Percentiles rank a stretch among this genome's conserved stretches.
Evolutionary conservation across 2,329 filamentous ascomycete species (phyloP).

Genomic region (Penicillium sp.): DNA sequence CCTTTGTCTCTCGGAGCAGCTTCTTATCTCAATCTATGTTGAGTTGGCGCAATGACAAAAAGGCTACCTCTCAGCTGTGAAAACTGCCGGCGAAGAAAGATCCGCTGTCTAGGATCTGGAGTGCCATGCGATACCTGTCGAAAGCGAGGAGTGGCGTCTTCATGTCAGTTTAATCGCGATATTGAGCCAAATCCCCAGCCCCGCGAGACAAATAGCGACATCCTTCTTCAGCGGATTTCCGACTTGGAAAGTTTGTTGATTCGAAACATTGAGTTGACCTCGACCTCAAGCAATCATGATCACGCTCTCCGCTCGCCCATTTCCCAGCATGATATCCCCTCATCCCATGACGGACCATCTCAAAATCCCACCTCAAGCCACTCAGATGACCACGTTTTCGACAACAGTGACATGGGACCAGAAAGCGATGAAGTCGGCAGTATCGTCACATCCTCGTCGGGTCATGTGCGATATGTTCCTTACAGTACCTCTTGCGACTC

Average conservation of each 20-base stretch:
- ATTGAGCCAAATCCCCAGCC: background rate
- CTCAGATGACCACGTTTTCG: background rate
- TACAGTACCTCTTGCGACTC: background rate
- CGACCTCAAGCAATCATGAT: background rate
- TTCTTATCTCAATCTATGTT: too few species aligned
- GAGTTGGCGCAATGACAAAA: background rate
- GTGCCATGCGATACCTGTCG: slow-evolving; percentile 27
- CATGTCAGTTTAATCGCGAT: slow-evolving; percentile 19
- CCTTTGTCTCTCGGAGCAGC: too few species aligned
- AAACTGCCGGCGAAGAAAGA: slow-evolving; percentile 29
- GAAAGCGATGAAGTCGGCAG: background rate
- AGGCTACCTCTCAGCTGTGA: slow-evolving; percentile 12
- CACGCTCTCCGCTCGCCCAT: background rate
- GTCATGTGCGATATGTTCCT: background rate
- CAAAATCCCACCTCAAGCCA: background rate
- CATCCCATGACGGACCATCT: background rate
- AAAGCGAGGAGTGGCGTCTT: slow-evolving; percentile 20
- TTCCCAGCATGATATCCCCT: background rate
- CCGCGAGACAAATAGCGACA: background rate
- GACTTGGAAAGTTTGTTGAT: background rate
- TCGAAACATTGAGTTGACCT: background rate
- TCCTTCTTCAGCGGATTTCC: background rate
- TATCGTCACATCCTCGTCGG: background rate
- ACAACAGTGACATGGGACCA: background rate
- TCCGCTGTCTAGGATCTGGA: slow-evolving; percentile 23